phyloP scores from a whole-genome alignment of 202 grass and related monocot genomes.

The Setaria italica region DNA sequence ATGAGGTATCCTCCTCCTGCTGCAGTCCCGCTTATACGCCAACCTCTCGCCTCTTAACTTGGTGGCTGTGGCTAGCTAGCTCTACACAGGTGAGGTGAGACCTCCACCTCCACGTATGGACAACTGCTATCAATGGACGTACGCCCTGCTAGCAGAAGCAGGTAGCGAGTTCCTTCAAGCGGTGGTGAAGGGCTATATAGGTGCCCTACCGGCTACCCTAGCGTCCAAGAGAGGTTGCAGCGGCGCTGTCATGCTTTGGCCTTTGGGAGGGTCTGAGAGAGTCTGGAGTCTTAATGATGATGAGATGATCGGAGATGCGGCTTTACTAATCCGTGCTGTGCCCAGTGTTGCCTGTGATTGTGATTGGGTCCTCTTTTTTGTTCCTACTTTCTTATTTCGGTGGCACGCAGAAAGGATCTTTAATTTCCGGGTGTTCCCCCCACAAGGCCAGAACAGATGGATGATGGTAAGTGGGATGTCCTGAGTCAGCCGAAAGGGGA shows the following conservation, averaged over 20 bases:
- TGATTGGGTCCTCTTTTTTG: background rate
- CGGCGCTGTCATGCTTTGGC: slow-evolving; percentile 14
- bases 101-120: background rate
- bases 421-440: background rate
- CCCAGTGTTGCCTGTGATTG: background rate
- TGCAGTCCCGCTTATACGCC: background rate
- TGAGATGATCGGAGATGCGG: background rate
- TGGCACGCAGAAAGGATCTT: background rate
- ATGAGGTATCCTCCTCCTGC: background rate
- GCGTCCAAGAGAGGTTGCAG: slow-evolving; percentile 30
- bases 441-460: background rate
- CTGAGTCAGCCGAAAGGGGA: background rate
- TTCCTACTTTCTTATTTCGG: background rate
- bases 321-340: background rate
- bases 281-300: background rate
- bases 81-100: background rate
- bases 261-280: background rate
- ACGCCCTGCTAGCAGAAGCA: background rate
- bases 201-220: background rate
- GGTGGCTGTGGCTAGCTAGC: background rate
- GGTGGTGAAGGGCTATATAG: slow-evolving; percentile 16
- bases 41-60: background rate
- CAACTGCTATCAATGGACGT: background rate
- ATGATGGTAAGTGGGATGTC: background rate
- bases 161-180: background rate